Percentiles rank a stretch among this genome's conserved stretches.
phyloP scores from a whole-genome alignment of 2,329 filamentous ascomycete species.

The Grosmannia clavigera region DNA sequence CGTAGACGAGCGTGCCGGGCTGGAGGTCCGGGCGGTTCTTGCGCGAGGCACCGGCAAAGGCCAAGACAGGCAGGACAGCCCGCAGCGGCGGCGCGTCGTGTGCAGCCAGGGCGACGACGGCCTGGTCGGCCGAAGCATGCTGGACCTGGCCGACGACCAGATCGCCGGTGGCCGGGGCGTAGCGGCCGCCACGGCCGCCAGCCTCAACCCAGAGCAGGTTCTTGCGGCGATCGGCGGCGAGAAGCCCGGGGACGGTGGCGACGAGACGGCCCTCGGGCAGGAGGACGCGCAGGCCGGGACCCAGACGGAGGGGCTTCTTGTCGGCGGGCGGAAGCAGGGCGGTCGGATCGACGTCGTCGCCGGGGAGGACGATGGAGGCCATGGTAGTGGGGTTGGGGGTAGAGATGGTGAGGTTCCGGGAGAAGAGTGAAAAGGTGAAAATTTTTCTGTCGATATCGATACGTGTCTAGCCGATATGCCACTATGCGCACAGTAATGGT shows the following conservation, averaged over 20 bases:
- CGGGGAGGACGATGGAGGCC: conserved; percentile 59
- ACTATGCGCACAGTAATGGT: no score
- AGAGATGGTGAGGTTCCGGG: not conserved
- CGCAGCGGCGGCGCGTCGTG: conserved; percentile 35
- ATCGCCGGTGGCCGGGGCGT: conserved; percentile 68
- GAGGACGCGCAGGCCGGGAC: conserved; percentile 71
- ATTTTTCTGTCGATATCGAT: not conserved
- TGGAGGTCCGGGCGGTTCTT: conserved; percentile 76
- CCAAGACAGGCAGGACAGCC: conserved; percentile 69
- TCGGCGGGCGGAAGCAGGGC: conserved; percentile 22
- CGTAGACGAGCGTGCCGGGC: conserved; percentile 73
- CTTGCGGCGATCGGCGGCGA: conserved; percentile 58
- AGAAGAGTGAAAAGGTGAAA: not conserved
- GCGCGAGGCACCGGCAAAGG: conserved; percentile 87
- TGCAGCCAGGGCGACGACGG: conserved; percentile 64
- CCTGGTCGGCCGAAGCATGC: conserved; percentile 62
- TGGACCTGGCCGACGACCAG: conserved; percentile 80
- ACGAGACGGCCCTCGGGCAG: conserved; percentile 64
- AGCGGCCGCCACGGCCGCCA: conserved; percentile 51
- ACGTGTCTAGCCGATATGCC: not conserved
- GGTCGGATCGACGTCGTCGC: conserved; percentile 52
- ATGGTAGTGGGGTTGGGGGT: not conserved
- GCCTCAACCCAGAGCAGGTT: conserved; percentile 69
- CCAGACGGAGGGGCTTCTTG: conserved; percentile 65
- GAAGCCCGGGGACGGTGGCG: conserved; percentile 53